These are phyloP conservation scores for Aegle marmelos DNA, from an alignment of 345 rosid genomes.

Conservation along the genomic window DNA sequence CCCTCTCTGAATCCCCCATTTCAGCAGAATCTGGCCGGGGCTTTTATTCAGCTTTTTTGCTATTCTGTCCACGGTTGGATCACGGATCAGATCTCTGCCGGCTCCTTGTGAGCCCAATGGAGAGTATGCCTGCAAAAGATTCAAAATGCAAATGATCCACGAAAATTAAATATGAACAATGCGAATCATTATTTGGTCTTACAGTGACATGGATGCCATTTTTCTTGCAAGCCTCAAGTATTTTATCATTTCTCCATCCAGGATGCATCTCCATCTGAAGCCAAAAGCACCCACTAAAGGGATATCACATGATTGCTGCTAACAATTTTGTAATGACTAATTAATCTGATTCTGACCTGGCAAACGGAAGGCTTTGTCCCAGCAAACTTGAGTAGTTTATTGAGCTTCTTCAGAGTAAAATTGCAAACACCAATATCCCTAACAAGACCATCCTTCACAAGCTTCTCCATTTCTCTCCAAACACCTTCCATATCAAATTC, in stretches of 20 bases:
- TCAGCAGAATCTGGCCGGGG: conserved; percentile 47
- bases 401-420: too few species aligned
- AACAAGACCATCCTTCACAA: too few species aligned
- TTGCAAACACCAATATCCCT: too few species aligned
- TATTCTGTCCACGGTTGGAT: conserved; percentile 32
- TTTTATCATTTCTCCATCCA: conserved; percentile 62
- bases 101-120: conserved; percentile 52
- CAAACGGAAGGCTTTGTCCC: too few species aligned
- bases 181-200: not conserved
- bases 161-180: too few species aligned
- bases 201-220: conserved; percentile 54
- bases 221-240: conserved; percentile 40
- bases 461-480: too few species aligned
- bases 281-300: conserved; percentile 2
- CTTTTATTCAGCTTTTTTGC: conserved; percentile 54
- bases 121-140: conserved; percentile 38
- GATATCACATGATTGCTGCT: too few species aligned
- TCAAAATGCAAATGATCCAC: not conserved
- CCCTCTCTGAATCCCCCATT: conserved; percentile 58
- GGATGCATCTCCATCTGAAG: conserved; percentile 60
- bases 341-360: too few species aligned
- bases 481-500: too few species aligned
- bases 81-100: conserved; percentile 44
- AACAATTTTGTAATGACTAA: too few species aligned
- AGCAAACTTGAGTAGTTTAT: too few species aligned